phyloP scores from a whole-genome alignment of 1,139 yeast species.

The Taphrina populina region DNA sequence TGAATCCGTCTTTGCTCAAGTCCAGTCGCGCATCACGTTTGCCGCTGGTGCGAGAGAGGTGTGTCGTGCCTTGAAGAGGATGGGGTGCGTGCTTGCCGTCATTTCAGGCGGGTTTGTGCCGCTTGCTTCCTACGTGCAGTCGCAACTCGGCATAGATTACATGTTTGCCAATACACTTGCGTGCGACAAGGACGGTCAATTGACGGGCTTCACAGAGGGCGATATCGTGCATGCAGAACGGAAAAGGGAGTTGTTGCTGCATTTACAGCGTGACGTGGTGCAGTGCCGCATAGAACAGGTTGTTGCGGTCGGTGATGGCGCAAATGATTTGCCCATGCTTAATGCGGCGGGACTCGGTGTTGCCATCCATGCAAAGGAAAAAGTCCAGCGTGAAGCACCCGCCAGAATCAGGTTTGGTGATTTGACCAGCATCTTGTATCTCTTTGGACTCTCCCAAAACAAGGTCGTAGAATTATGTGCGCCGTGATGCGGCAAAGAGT shows the following conservation, averaged over 20 bases:
- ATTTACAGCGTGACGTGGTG: slow-evolving; percentile 69
- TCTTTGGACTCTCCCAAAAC: slow-evolving; percentile 56
- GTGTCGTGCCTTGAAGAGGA: slow-evolving; percentile 58
- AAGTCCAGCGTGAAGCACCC: slow-evolving; percentile 80
- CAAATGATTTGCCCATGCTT: slow-evolving; percentile 95
- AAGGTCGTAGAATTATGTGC: slow-evolving; percentile 14
- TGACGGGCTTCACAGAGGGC: slow-evolving; percentile 64
- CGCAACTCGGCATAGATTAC: slow-evolving; percentile 69
- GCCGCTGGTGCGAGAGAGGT: slow-evolving; percentile 83
- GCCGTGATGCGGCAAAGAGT: too few relatives aligned
- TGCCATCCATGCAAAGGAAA: slow-evolving; percentile 97
- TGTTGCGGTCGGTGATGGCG: slow-evolving; percentile 96
- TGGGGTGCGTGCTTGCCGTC: slow-evolving; percentile 75
- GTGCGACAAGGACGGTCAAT: slow-evolving; percentile 45
- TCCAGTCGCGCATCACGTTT: slow-evolving; percentile 64
- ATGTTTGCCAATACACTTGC: slow-evolving; percentile 76
- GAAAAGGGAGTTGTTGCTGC: slow-evolving; percentile 70
- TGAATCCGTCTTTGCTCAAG: slow-evolving; percentile 73
- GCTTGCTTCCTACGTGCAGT: slow-evolving; percentile 72
- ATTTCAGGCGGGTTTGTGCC: slow-evolving; percentile 94
- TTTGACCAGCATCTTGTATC: slow-evolving; percentile 71
- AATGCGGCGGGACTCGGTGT: slow-evolving; percentile 85
- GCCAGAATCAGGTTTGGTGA: slow-evolving; percentile 69
- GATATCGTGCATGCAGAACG: slow-evolving; percentile 79
- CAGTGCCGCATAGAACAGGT: slow-evolving; percentile 56